Base-by-base conservation (phyloP, 108 stramenopile species). In the Nannochloropsis oceanica region DNA sequence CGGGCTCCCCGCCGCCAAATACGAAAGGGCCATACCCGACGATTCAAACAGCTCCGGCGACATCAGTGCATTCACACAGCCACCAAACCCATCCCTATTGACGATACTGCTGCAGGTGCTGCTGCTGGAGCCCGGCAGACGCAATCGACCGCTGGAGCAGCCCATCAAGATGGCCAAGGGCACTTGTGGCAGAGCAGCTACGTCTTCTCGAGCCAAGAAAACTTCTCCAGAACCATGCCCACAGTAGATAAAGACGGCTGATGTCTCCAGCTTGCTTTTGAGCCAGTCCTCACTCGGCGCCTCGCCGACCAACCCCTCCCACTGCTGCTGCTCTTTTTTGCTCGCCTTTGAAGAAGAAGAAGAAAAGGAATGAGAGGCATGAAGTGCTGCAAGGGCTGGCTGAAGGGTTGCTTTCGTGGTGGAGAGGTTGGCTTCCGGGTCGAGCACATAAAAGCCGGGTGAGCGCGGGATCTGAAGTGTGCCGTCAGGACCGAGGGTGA, bases 141-240 rank as follows among this genome's bases (percentile, higher is more conserved):
- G 95, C 93, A 97, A 92, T 86, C 93, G 91, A 13, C 95, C 97
- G 86, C 95, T 95, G 86, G 95, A 97, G 90, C 98, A 99, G 82
- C 98, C 98, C 96, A 97, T 97, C 42, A 99, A 90, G 22, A 99
- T 86, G n/a, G 97, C 88, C 25, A 27, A 84, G 24, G 89, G 43
- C 73, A 50, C 85, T 34, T 84, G 80, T 86, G 79, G 89, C 87
- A 81, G 83, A 26, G 83, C 89, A 26, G 88, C 89, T 84, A 89
- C 88, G 34, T 43, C 83, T 25, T 89, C 89, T 18, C 95, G 87
- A 26, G 94, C 93, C 83, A 95, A 93, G 43, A 92, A 93, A 42
- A 88, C 86, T 87, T 97, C 95, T 26, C 95, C 97, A 26, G 95
- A 95, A 44, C 98, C 98, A 88, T 99, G 98, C 34, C 98, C 98